These are phyloP conservation scores for Trypanosoma rangeli DNA, from an alignment of 208 protist species.

Conservation along the genomic window DNA sequence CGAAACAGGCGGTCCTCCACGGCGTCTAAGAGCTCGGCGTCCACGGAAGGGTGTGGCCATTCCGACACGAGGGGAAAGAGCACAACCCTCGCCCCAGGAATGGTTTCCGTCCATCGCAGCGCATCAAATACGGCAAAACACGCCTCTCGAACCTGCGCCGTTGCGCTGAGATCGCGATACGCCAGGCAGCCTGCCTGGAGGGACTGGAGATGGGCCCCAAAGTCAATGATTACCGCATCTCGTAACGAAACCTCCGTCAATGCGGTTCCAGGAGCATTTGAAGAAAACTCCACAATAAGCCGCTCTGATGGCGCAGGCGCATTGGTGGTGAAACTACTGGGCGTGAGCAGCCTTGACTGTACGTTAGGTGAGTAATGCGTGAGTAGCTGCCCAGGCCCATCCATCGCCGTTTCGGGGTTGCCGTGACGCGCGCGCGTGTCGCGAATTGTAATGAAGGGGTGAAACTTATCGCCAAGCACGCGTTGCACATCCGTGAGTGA, in stretches of 20 bases:
- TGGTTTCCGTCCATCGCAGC: slow-evolving; percentile 78
- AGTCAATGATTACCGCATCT: slow-evolving; percentile 73
- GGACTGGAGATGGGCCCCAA: slow-evolving; percentile 44
- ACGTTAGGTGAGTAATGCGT: slow-evolving; percentile 90
- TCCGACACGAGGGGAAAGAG: slow-evolving; percentile 89
- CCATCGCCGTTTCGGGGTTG: slow-evolving; percentile 57
- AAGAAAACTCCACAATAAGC: slow-evolving; percentile 19
- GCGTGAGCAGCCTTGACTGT: slow-evolving; percentile 69
- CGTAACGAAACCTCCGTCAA: slow-evolving; percentile 23
- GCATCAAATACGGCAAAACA: slow-evolving; percentile 83
- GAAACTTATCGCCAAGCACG: slow-evolving; percentile 40
- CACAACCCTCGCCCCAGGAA: slow-evolving; percentile 54
- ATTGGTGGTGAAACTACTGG: slow-evolving; percentile 39
- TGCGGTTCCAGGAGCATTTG: background rate
- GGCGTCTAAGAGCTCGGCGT: slow-evolving; percentile 67
- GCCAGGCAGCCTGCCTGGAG: slow-evolving; percentile 44
- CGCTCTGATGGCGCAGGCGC: slow-evolving; percentile 1
- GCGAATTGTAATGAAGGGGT: slow-evolving; percentile 47
- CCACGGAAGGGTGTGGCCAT: slow-evolving; percentile 40
- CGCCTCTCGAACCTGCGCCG: slow-evolving; percentile 59
- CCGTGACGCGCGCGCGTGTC: slow-evolving; percentile 59
- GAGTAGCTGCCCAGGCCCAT: slow-evolving; percentile 90
- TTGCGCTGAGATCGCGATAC: slow-evolving; percentile 68
- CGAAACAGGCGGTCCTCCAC: slow-evolving; percentile 91
- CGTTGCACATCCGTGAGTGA: slow-evolving; percentile 66